Base-by-base conservation (phyloP, 441 rosid genomes). In the Isatis lusitanica region DNA sequence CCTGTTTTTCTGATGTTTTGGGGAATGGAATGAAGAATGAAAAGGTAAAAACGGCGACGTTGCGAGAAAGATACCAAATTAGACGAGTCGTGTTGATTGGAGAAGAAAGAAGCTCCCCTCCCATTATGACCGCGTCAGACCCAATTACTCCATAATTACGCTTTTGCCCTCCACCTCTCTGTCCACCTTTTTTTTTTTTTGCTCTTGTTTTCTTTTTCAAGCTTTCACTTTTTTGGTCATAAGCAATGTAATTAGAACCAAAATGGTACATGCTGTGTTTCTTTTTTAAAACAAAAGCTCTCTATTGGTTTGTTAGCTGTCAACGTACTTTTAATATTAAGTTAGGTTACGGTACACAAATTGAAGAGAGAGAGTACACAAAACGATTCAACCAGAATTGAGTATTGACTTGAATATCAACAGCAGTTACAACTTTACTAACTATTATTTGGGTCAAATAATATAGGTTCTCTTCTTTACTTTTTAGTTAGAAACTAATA, bases 21-120 rank as follows among this genome's bases (percentile, higher is more conserved):
- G 16, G 38, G 38, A 33, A 33, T 33, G 3, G 28, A 48, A 74
- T n/a, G 70, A 64, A 68, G 35, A 26, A 68, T 13, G 3, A n/a
- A 15, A 9, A 2, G 6, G 11, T 21, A 31, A 26, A 68, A 46
- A 69, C 79, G 74, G 43, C 2, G 79, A 69, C 79, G 74, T 68
- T 17, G 0, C 9, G 17, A 33, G 17, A 12, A 53, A 44, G 60
- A 75, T 33, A 75, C 79, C 70, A 69, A 75, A 75, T 75, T 75
- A 75, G 75, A 62, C 13, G 59, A 75, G 64, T 69, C 70, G 70
- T 75, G 70, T 75, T 75, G 66, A 69, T 69, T 75, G 74, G 79
- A 50, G 67, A 66, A 39, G 28, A 35, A 73, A 15, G 47, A 13
- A 57, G 58, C 77, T 56, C 60, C 60, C 71, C 10, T 56, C 42